Evolutionary conservation across 805 yeast species (phyloP).

Genomic region (Candida vartiovaarae): DNA sequence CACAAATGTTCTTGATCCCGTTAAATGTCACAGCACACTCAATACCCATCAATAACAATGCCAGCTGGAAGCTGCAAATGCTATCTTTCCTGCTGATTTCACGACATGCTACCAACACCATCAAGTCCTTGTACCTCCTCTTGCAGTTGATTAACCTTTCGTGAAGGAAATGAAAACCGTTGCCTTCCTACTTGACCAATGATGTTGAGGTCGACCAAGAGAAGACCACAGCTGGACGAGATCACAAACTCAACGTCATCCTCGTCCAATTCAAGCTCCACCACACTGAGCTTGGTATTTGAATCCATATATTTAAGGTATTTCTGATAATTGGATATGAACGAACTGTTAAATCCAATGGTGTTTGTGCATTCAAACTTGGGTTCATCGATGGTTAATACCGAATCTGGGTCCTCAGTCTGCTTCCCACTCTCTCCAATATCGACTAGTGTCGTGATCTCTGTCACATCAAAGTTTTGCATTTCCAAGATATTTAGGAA

Average conservation of each 20-base stretch:
- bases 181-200: conserved; percentile 10
- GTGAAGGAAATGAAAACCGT: conserved; percentile 7
- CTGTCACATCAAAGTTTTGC: background rate
- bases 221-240: conserved; percentile 7
- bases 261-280: conserved; percentile 13
- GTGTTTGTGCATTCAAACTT: background rate
- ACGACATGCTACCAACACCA: conserved; percentile 4
- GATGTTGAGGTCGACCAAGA: conserved; percentile 5
- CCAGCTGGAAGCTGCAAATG: conserved; percentile 11
- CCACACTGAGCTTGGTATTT: conserved; percentile 3
- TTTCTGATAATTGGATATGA: conserved; percentile 1
- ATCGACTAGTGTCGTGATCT: background rate
- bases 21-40: conserved; percentile 1
- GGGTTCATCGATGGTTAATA: background rate
- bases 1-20: background rate
- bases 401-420: background rate
- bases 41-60: conserved; percentile 10
- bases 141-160: background rate
- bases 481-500: background rate
- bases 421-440: background rate
- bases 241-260: conserved; percentile 14
- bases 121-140: conserved; percentile 1
- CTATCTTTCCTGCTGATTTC: conserved; percentile 2
- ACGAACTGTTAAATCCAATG: conserved; percentile 7
- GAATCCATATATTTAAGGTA: conserved; percentile 1